Conservation (phyloP, 2,329 filamentous ascomycete genomes). For the Rutstroemia sp. region DNA sequence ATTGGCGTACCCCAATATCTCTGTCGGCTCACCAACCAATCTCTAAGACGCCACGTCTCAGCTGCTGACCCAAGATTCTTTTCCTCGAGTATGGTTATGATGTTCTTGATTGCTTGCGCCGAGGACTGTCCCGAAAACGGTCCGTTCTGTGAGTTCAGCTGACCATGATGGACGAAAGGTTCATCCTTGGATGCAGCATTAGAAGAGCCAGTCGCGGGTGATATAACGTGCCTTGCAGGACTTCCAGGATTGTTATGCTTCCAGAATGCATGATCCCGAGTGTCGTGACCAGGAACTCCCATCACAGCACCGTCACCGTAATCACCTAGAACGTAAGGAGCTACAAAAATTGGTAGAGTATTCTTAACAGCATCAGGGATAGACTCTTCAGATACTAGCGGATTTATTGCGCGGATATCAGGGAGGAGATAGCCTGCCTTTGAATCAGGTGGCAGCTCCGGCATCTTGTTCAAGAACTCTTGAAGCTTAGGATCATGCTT, state of each 20-base stretch:
- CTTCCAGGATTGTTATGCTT: constrained; percentile 55
- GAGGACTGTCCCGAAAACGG: constrained; percentile 58
- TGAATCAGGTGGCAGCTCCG: constrained; percentile 45
- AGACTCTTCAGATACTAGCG: constrained; percentile 49
- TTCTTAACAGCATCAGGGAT: constrained; percentile 44
- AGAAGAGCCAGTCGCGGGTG: constrained; percentile 37
- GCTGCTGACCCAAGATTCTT: constrained; percentile 51
- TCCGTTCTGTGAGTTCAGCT: constrained; percentile 59
- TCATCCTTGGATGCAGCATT: constrained; percentile 38
- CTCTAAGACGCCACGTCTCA: constrained; percentile 72
- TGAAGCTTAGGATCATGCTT: constrained; percentile 52
- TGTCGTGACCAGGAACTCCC: constrained; percentile 83
- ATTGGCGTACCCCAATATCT: constrained; percentile 90
- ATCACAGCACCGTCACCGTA: constrained; percentile 86
- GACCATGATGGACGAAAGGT: constrained; percentile 58
- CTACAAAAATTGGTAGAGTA: constrained; percentile 68
- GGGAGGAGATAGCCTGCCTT: constrained; percentile 63
- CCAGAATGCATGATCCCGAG: constrained; percentile 75
- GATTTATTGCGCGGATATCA: constrained; percentile 55
- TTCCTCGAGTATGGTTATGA: constrained; percentile 49
- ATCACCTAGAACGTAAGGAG: constrained; percentile 77
- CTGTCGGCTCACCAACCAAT: constrained; percentile 90
- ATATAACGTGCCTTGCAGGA: constrained; percentile 56
- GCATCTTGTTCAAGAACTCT: constrained; percentile 59
- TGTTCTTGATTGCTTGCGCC: constrained; percentile 49